Evolutionary conservation across 306 rosid species (phyloP).

Genomic region (Alnus glutinosa): DNA sequence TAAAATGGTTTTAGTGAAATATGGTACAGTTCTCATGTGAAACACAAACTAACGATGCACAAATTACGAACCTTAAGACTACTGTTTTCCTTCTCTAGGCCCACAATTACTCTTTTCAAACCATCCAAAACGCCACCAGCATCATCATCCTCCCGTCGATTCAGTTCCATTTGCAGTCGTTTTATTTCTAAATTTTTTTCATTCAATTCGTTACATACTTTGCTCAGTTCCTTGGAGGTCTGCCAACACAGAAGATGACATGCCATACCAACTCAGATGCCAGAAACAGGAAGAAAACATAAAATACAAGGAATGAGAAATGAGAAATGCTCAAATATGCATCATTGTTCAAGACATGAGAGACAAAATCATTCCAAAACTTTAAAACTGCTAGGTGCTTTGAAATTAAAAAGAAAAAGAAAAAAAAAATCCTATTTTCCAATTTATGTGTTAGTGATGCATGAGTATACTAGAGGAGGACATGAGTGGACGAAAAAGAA

Average conservation of each 20-base stretch:
- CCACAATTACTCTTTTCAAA: slow-evolving; percentile 56
- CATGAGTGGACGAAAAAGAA: too few species aligned
- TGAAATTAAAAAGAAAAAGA: too few species aligned
- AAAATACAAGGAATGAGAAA: neutral
- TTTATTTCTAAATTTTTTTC: slow-evolving; percentile 62
- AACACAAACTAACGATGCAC: slow-evolving; percentile 16
- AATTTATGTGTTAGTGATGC: too few species aligned
- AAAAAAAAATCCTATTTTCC: too few species aligned
- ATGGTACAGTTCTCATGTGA: slow-evolving; percentile 1
- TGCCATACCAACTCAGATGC: slow-evolving; percentile 26
- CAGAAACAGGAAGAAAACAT: slow-evolving; percentile 22
- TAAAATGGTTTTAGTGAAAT: neutral
- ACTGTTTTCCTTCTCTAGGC: slow-evolving; percentile 71
- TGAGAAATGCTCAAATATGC: neutral
- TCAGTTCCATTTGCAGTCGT: slow-evolving; percentile 65
- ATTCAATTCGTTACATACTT: slow-evolving; percentile 56
- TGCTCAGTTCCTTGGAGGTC: slow-evolving; percentile 55
- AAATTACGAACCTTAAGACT: slow-evolving; percentile 67
- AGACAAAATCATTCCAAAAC: too few species aligned
- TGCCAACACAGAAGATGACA: slow-evolving; percentile 38
- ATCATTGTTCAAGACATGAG: too few species aligned
- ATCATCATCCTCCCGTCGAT: slow-evolving; percentile 44
- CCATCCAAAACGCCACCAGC: slow-evolving; percentile 40
- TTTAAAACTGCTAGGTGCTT: too few species aligned
- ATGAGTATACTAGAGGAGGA: too few species aligned